A percentile compares a stretch with the other conserved stretches of the same genome.
These are phyloP conservation scores for Musa beccarii DNA, from an alignment of 176 grass and related monocot species.

Conservation along the genomic window DNA sequence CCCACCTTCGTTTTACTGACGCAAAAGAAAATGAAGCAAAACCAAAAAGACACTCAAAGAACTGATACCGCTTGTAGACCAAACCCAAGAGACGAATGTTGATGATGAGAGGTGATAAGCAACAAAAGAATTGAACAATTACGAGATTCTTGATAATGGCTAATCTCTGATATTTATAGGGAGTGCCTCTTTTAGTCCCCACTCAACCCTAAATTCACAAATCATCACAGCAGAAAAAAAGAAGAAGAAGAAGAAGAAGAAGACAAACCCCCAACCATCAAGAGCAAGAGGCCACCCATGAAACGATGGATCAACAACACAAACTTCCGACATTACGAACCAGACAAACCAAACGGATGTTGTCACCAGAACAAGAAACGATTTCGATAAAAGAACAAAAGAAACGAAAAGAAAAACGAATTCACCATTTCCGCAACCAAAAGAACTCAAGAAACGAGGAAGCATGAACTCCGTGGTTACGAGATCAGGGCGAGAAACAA, in stretches of 20 bases:
- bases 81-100: background rate
- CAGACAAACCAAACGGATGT: background rate
- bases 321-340: background rate
- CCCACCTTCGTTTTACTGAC: background rate
- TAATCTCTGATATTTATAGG: background rate
- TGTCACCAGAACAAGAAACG: background rate
- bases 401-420: background rate
- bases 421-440: no score
- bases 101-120: constrained; percentile 15
- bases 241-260: background rate
- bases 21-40: no score
- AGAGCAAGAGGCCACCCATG: background rate
- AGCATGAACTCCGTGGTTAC: background rate
- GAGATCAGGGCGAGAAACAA: background rate
- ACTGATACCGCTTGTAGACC: background rate
- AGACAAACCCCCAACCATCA: background rate
- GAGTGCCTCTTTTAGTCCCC: background rate
- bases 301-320: background rate
- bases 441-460: background rate
- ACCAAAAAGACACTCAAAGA: background rate
- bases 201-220: background rate
- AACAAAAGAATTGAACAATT: background rate
- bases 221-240: background rate
- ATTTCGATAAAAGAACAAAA: background rate
- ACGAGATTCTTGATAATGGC: background rate